phyloP scores from a whole-genome alignment of 164 flowering plant species.

The Berberis vulgaris region DNA sequence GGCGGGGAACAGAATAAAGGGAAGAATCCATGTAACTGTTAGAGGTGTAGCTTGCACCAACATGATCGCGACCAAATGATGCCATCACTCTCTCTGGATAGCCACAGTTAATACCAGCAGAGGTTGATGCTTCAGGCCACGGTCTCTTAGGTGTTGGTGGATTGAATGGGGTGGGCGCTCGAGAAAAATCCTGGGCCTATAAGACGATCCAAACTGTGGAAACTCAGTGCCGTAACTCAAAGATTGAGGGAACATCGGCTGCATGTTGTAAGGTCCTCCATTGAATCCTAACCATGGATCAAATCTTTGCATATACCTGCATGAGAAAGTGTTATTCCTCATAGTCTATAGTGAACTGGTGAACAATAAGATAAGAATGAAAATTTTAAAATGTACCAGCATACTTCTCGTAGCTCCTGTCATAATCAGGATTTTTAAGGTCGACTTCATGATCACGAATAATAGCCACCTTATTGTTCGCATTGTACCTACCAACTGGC shows the following conservation, averaged over 20 bases:
- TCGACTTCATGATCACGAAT: conserved; percentile 94
- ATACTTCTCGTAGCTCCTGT: conserved; percentile 91
- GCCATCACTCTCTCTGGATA: conserved; percentile 73
- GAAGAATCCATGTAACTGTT: conserved; percentile 71
- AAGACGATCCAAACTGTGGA: conserved; percentile 86
- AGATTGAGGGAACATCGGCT: conserved; percentile 82
- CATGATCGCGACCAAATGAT: conserved; percentile 61
- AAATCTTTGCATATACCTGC: conserved; percentile 90
- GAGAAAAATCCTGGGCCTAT: conserved; percentile 63
- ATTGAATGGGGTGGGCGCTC: conserved; percentile 66
- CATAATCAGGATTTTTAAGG: conserved; percentile 90
- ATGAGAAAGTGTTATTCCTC: neutral
- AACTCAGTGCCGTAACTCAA: conserved; percentile 90
- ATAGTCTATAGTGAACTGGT: too few species aligned
- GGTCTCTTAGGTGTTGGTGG: conserved; percentile 65
- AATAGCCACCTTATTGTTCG: conserved; percentile 84
- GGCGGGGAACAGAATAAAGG: conserved; percentile 72
- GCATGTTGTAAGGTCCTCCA: conserved; percentile 73
- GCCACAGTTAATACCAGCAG: conserved; percentile 60
- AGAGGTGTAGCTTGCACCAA: conserved; percentile 55
- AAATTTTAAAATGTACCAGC: neutral
- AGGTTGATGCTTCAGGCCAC: conserved; percentile 32
- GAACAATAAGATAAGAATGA: too few species aligned
- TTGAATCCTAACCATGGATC: conserved; percentile 97
- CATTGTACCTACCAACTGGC: conserved; percentile 52